Conservation (phyloP, 768 basidiomycete genomes). For the Boletus sp. region DNA sequence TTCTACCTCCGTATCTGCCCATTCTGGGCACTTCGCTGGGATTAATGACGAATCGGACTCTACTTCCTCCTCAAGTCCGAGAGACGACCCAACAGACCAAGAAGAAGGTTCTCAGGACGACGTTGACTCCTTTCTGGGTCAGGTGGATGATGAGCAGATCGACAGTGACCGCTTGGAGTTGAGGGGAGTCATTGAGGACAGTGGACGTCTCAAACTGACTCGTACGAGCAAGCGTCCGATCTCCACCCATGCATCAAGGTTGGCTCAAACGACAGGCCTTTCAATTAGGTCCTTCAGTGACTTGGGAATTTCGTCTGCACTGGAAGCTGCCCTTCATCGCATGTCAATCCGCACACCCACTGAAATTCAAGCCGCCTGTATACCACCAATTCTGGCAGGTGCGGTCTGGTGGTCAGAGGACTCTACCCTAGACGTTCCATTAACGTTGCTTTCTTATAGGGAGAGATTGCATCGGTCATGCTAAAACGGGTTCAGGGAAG, state of each 20-base stretch:
- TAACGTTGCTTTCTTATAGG: constrained; percentile 45
- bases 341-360: constrained; percentile 90
- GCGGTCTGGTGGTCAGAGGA: constrained; percentile 5
- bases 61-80: constrained; percentile 1
- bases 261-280: constrained; percentile 5
- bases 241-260: constrained; percentile 6
- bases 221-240: constrained; percentile 23
- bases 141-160: background rate
- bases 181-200: constrained; percentile 8
- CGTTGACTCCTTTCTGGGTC: constrained; percentile 7
- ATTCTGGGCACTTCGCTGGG: background rate
- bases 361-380: constrained; percentile 85
- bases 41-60: constrained; percentile 4
- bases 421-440: background rate
- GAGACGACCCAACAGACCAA: constrained; percentile 18
- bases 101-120: constrained; percentile 19
- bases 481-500: constrained; percentile 97
- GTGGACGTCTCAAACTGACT: constrained; percentile 20
- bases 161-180: background rate
- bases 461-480: constrained; percentile 94
- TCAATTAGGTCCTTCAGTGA: constrained; percentile 45
- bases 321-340: constrained; percentile 63
- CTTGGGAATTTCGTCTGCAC: constrained; percentile 55
- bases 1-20: background rate
- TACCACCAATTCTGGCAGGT: constrained; percentile 83